Conservation (phyloP, 805 yeast species). For the Wickerhamiella parazyma region DNA sequence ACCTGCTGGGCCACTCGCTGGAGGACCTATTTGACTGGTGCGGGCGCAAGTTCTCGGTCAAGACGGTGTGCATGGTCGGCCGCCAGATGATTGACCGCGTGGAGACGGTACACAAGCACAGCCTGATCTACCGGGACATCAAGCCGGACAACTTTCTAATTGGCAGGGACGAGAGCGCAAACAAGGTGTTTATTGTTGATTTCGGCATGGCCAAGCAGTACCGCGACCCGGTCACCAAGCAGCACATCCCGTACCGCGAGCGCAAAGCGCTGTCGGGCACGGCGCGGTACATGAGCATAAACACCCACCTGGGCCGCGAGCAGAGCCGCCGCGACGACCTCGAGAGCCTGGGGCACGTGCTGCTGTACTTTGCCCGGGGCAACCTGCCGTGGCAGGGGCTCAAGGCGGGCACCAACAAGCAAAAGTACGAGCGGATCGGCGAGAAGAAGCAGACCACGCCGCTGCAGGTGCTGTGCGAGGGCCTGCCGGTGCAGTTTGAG, state of each 20-base stretch:
- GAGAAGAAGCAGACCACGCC: slow-evolving; percentile 87
- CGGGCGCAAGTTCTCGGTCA: slow-evolving; percentile 72
- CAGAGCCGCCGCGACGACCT: slow-evolving; percentile 94
- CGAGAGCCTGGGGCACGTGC: slow-evolving; percentile 93
- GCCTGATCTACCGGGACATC: slow-evolving; percentile 88
- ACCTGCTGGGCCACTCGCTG: slow-evolving; percentile 84
- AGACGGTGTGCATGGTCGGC: slow-evolving; percentile 87
- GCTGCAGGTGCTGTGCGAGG: slow-evolving; percentile 72
- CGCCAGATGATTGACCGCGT: slow-evolving; percentile 86
- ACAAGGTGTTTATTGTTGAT: slow-evolving; percentile 78
- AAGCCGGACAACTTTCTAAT: slow-evolving; percentile 94
- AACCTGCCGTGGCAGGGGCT: slow-evolving; percentile 98
- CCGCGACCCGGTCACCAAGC: slow-evolving; percentile 89
- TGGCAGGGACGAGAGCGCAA: slow-evolving; percentile 81
- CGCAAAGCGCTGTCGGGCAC: slow-evolving; percentile 93
- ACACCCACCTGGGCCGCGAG: slow-evolving; percentile 94
- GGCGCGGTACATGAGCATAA: slow-evolving; percentile 96
- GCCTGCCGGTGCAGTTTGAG: slow-evolving; percentile 85
- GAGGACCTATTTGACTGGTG: slow-evolving; percentile 99
- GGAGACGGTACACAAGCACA: slow-evolving; percentile 76
- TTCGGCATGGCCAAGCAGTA: slow-evolving; percentile 98
- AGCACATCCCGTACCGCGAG: slow-evolving; percentile 93
- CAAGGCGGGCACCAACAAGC: slow-evolving; percentile 95
- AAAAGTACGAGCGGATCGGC: slow-evolving; percentile 94
- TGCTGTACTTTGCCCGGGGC: slow-evolving; percentile 87